These are phyloP conservation scores for Notholithocarpus densiflorus DNA, from an alignment of 306 rosid genomes.

Conservation along the genomic window DNA sequence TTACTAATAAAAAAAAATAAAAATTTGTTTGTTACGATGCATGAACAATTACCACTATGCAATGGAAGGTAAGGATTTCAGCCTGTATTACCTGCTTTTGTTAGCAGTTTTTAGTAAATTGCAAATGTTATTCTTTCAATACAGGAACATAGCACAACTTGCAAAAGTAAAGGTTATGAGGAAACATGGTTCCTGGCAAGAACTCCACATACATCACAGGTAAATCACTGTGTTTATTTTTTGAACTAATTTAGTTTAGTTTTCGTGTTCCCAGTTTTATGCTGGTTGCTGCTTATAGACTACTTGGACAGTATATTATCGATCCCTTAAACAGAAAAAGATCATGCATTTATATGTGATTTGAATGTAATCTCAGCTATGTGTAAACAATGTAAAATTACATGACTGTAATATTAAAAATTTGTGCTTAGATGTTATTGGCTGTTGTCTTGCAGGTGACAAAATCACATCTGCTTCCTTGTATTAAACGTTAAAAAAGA, in stretches of 20 bases:
- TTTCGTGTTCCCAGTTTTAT: neutral
- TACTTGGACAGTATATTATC: neutral
- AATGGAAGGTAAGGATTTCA: neutral
- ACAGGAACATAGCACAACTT: constrained; percentile 79
- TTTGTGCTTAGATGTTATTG: too few species aligned
- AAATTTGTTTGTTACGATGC: neutral
- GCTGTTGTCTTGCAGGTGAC: neutral
- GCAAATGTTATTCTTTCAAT: constrained; percentile 14
- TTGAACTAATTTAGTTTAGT: neutral
- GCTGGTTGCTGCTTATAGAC: neutral
- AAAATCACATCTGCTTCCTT: neutral
- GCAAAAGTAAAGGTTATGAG: constrained; percentile 68
- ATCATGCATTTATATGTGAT: neutral
- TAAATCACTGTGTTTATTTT: constrained; percentile 22
- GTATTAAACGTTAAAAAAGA: neutral
- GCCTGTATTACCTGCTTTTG: neutral
- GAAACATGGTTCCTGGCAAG: constrained; percentile 61
- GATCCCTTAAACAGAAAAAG: neutral
- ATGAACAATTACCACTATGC: neutral
- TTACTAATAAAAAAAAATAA: too few species aligned
- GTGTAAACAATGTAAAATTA: neutral
- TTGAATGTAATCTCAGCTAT: neutral
- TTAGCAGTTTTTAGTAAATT: constrained; percentile 2
- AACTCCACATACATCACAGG: constrained; percentile 70
- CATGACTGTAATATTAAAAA: neutral